Evolutionary conservation across 305 asterid species (phyloP).

Genomic region (Fraxinus angustifolia): DNA sequence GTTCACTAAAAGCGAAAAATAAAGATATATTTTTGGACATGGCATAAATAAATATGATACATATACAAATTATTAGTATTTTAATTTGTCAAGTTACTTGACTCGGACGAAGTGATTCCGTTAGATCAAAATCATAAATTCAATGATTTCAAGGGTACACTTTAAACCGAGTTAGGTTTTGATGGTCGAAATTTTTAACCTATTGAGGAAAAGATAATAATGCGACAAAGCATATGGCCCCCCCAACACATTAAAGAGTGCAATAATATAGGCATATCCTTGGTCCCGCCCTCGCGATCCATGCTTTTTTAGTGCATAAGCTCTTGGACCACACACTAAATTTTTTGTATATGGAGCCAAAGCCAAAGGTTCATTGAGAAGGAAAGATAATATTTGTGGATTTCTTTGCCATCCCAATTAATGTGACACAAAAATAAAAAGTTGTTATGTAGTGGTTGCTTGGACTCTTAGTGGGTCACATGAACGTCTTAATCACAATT

Average conservation of each 20-base stretch:
- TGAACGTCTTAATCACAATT: background rate
- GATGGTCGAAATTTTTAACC: background rate
- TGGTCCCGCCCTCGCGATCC: background rate
- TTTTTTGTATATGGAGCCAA: background rate
- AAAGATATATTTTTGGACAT: background rate
- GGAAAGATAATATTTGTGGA: background rate
- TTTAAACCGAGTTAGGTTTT: background rate
- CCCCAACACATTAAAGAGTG: background rate
- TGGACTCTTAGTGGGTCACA: background rate
- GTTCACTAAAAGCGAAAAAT: background rate
- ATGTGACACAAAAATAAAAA: background rate
- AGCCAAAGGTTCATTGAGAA: background rate
- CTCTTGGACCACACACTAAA: conserved; percentile 6
- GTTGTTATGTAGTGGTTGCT: background rate
- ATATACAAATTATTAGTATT: background rate
- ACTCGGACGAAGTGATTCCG: background rate
- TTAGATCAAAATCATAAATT: background rate
- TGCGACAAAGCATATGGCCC: background rate
- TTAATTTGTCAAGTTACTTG: background rate
- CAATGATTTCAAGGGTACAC: background rate
- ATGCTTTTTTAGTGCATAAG: background rate
- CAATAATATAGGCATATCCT: background rate
- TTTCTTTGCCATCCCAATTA: background rate
- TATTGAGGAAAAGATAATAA: background rate
- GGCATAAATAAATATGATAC: background rate